Conservation (phyloP, 352 stramenopile species). For the Phytophthora citricola region DNA sequence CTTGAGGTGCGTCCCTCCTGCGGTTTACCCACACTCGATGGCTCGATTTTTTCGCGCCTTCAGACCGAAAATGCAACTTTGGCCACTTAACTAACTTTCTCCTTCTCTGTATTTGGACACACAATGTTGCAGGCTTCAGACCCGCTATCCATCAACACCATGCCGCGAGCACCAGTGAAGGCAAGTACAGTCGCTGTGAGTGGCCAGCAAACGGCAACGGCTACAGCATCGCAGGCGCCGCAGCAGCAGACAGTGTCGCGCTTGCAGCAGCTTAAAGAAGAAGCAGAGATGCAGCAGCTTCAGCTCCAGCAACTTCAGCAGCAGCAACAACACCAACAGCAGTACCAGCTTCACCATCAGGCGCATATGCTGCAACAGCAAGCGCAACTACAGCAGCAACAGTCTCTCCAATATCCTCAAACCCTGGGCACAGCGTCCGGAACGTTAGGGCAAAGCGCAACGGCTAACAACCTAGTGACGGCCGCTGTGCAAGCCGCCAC, state of each 20-base stretch:
- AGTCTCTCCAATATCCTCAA: constrained; percentile 44
- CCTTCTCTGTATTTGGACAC: constrained; percentile 2
- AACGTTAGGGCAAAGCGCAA: constrained; percentile 41
- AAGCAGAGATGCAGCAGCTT: constrained; percentile 39
- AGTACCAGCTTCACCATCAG: constrained; percentile 39
- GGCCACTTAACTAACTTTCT: constrained; percentile 28
- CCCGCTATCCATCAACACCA: constrained; percentile 20
- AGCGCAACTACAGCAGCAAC: constrained; percentile 40
- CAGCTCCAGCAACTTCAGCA: constrained; percentile 41
- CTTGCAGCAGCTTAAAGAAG: constrained; percentile 41
- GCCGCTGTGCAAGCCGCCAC: constrained; percentile 48
- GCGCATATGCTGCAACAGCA: constrained; percentile 43
- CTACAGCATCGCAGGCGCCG: neutral
- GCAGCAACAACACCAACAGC: constrained; percentile 40
- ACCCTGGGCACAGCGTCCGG: constrained; percentile 31
- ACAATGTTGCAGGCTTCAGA: constrained; percentile 20
- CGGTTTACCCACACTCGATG: constrained; percentile 5
- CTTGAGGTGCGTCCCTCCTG: constrained; percentile 17
- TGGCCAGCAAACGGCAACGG: constrained; percentile 17
- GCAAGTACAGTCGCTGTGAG: constrained; percentile 21
- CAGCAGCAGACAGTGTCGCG: constrained; percentile 23
- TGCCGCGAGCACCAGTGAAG: constrained; percentile 37
- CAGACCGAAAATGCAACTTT: constrained; percentile 16
- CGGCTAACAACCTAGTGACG: constrained; percentile 48
- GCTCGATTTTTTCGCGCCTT: constrained; percentile 20